A percentile compares a stretch with the other conserved stretches of the same genome.
phyloP scores from a whole-genome alignment of 2,329 filamentous ascomycete species.

The Thelonectria rubi region DNA sequence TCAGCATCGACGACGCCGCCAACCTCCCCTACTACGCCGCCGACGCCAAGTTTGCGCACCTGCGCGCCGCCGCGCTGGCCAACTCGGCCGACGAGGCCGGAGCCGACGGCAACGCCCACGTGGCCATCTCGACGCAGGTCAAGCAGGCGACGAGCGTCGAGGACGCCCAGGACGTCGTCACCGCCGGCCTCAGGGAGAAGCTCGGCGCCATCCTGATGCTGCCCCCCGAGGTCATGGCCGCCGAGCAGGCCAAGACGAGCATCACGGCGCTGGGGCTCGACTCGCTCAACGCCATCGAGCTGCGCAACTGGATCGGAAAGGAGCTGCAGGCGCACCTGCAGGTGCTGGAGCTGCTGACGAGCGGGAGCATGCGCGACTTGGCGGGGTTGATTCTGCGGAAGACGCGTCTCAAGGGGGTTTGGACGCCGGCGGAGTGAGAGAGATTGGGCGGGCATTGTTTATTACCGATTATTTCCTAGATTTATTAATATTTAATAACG shows the following conservation, averaged over 20 bases:
- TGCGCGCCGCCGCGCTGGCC: constrained; percentile 52
- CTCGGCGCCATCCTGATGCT: constrained; percentile 50
- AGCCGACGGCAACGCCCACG: constrained; percentile 19
- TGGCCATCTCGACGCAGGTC: constrained; percentile 26
- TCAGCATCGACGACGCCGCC: constrained; percentile 56
- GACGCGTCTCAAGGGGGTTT: constrained; percentile 25
- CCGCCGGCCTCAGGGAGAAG: constrained; percentile 39
- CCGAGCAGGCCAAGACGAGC: constrained; percentile 29
- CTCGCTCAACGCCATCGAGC: constrained; percentile 60
- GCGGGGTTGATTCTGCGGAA: constrained; percentile 40
- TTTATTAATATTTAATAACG: neutral
- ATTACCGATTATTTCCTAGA: constrained; percentile 2
- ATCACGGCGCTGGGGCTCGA: constrained; percentile 50
- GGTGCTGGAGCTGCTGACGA: constrained; percentile 63
- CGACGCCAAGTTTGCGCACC: constrained; percentile 63
- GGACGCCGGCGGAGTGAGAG: neutral
- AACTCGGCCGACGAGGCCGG: constrained; percentile 26
- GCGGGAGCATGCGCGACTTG: constrained; percentile 50
- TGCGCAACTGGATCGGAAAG: constrained; percentile 61
- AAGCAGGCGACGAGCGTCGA: constrained; percentile 21
- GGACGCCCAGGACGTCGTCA: constrained; percentile 40
- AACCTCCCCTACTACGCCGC: constrained; percentile 60
- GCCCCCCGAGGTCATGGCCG: constrained; percentile 35
- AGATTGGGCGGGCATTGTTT: neutral
- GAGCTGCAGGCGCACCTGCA: constrained; percentile 56